phyloP scores from a whole-genome alignment of 2,329 filamentous ascomycete genomes.

The Claviceps sp. region DNA sequence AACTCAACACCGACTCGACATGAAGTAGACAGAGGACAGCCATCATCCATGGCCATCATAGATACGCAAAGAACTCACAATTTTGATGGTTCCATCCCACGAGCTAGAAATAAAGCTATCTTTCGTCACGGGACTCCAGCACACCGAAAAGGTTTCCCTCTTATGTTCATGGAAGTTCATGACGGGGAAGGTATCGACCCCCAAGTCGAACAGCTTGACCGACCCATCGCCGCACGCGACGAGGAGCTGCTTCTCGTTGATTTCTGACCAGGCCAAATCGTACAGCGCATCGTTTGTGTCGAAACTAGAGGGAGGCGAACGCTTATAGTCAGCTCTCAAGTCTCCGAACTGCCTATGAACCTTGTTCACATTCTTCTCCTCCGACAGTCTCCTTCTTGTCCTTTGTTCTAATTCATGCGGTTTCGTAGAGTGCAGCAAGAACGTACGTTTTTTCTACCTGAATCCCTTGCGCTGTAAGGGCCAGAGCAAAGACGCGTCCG shows the following conservation, averaged over 20 bases:
- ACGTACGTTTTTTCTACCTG: conserved; percentile 67
- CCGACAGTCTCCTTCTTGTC: background rate
- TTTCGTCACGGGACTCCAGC: conserved; percentile 86
- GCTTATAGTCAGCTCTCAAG: background rate
- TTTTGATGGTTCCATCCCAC: conserved; percentile 93
- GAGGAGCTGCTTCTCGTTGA: conserved; percentile 88
- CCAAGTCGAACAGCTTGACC: conserved; percentile 85
- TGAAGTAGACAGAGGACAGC: too few species aligned
- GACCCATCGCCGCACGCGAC: conserved; percentile 86
- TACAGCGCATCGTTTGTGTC: conserved; percentile 96
- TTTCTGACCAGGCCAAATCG: conserved; percentile 88
- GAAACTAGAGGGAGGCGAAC: conserved; percentile 43
- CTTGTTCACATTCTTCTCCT: background rate
- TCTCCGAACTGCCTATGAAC: too few species aligned
- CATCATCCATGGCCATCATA: too few species aligned
- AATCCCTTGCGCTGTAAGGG: conserved; percentile 70
- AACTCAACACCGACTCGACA: background rate
- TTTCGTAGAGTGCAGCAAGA: too few species aligned
- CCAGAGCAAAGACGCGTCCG: conserved; percentile 74
- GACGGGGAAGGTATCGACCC: conserved; percentile 69
- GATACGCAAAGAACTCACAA: conserved; percentile 33
- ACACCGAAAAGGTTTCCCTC: conserved; percentile 80
- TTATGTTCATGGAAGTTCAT: conserved; percentile 90
- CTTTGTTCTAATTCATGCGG: too few species aligned
- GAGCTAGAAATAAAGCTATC: conserved; percentile 82